Percentiles rank a stretch among this genome's conserved stretches.
phyloP scores from a whole-genome alignment of 108 stramenopile species.

The Pseudonitzschia multiseries region DNA sequence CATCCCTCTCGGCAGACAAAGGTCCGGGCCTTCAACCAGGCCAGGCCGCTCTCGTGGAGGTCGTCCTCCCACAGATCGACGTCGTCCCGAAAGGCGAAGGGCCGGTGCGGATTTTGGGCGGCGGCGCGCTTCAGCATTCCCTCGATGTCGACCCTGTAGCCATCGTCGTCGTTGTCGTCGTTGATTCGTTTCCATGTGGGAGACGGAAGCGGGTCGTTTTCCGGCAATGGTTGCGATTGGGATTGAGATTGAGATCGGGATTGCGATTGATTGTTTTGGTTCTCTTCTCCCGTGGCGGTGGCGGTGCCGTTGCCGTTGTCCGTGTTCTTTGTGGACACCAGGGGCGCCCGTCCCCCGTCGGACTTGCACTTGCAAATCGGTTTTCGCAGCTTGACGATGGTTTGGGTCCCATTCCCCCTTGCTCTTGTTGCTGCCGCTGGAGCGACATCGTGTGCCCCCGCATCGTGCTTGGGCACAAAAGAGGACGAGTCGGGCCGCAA shows the following conservation, averaged over 20 bases:
- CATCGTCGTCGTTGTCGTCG: no score
- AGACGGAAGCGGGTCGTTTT: background rate
- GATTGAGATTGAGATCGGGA: no score
- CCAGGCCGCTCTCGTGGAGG: slow-evolving; percentile 4
- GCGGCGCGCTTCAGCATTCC: background rate
- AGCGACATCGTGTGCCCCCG: background rate
- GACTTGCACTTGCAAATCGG: slow-evolving; percentile 14
- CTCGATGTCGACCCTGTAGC: background rate
- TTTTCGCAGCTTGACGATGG: slow-evolving; percentile 2
- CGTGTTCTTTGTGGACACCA: background rate
- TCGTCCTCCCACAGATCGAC: slow-evolving; percentile 8
- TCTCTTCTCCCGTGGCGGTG: background rate
- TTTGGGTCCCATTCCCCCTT: background rate
- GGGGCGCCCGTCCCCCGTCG: slow-evolving; percentile 4
- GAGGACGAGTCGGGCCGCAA: slow-evolving; percentile 3
- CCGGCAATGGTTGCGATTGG: no score
- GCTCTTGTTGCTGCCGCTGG: background rate
- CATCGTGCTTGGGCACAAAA: background rate
- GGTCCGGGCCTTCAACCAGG: background rate
- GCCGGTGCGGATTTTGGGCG: background rate
- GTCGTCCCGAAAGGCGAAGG: background rate
- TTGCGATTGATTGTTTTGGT: background rate
- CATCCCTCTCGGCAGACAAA: slow-evolving; percentile 1
- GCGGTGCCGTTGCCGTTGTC: background rate
- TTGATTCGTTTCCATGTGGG: background rate